Evolutionary conservation across 495 filamentous ascomycete genomes (phyloP), one percentile per base, ranked within the genome.

Genomic region (Monascus purpureus): DNA sequence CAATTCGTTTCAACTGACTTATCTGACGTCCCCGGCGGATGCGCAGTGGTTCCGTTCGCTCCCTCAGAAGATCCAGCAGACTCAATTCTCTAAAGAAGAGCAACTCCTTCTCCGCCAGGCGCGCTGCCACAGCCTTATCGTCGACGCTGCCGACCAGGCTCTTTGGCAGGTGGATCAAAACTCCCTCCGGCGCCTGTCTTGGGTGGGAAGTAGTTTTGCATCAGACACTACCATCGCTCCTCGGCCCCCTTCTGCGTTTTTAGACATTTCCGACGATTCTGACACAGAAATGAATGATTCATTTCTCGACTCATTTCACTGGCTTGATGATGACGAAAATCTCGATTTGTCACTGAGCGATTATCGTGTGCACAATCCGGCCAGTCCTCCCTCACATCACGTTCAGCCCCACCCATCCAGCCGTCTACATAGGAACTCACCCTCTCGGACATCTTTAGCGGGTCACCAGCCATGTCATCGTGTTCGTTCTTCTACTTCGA

Each of bases 281-380:
- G 4, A 4, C 20, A 4, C 4, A 22, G 20, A 22, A n/a, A 67
- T 70, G 49, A 59, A 65, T 33, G 57, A 61, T 30, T 55, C 57
- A 24, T 63, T 83, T 31, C 70, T 72, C 36, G 77, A 83, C 32
- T 77, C 65, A 35, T 81, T 87, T 42, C 71, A 76, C 19, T 85
- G 82, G 81, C 57, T 88, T 32, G 82, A 92, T 16, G 80, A 82
- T 38, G 77, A 82, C 38, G 73, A 77, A 9, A 72, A 81, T 31
- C 57, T 88, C 13, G 77, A 88, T 44, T 54, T 87, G 31, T 70
- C 72, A 17, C 60, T 85, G 18, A 63, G 67, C 37, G 59, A 68
- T 35, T 68, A 70, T 28, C 65, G 68, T 35, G 42, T 46, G 12
- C 57, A 63, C 20, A 46, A 46, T 29, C 13, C 42, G 3, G n/a